These are phyloP conservation scores for Elongisporangium prolatum DNA, from an alignment of 352 stramenopile genomes.

Conservation along the genomic window DNA sequence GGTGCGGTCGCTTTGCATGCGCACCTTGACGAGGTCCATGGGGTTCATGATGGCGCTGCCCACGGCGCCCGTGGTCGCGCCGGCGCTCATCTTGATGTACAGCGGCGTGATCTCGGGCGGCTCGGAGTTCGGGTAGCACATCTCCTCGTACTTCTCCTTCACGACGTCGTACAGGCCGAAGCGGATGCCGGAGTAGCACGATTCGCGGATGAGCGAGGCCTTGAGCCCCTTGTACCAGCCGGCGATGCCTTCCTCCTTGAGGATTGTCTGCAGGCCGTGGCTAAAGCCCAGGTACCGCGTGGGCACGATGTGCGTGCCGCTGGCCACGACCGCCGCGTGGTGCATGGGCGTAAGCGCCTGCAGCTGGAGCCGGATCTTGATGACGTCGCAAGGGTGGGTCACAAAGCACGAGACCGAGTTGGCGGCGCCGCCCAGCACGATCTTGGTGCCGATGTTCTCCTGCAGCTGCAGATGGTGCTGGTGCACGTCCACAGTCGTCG, in stretches of 20 bases:
- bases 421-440: constrained; percentile 52
- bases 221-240: constrained; percentile 57
- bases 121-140: constrained; percentile 33
- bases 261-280: constrained; percentile 49
- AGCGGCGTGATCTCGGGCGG: constrained; percentile 36
- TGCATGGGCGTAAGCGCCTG: constrained; percentile 29
- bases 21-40: constrained; percentile 75
- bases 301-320: constrained; percentile 50
- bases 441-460: constrained; percentile 54
- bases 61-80: constrained; percentile 54
- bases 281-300: constrained; percentile 58
- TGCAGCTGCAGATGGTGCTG: constrained; percentile 42
- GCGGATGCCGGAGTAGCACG: constrained; percentile 73
- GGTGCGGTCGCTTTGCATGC: constrained; percentile 70
- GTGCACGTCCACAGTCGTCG: constrained; percentile 3
- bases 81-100: constrained; percentile 65
- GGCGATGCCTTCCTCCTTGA: constrained; percentile 46
- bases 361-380: constrained; percentile 68
- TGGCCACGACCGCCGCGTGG: constrained; percentile 30
- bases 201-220: constrained; percentile 60
- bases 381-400: constrained; percentile 63
- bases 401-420: constrained; percentile 48
- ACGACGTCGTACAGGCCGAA: constrained; percentile 77
- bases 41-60: constrained; percentile 71
- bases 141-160: constrained; percentile 65